phyloP scores from a whole-genome alignment of 805 yeast genomes.

The Saitoella complicata region DNA sequence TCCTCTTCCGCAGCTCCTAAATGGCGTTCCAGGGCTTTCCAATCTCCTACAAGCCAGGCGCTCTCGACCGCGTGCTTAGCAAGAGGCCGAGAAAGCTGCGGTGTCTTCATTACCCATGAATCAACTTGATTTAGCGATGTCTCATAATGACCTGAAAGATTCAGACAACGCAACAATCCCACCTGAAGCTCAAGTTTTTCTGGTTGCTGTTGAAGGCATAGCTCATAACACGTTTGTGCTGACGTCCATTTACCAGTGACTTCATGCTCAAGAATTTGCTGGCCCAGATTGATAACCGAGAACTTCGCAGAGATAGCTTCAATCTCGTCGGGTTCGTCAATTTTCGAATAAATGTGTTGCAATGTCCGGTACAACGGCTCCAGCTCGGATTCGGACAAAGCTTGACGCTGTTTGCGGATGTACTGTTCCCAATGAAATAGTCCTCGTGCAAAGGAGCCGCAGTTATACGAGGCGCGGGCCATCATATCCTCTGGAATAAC shows the following conservation, averaged over 20 bases:
- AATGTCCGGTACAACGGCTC: slow-evolving; percentile 21
- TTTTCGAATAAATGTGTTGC: slow-evolving; percentile 68
- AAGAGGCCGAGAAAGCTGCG: no score
- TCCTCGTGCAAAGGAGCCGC: slow-evolving; percentile 76
- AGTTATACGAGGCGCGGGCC: slow-evolving; percentile 66
- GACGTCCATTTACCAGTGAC: slow-evolving; percentile 75
- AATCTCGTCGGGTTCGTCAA: slow-evolving; percentile 79
- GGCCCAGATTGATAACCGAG: slow-evolving; percentile 43
- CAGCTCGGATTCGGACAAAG: slow-evolving; percentile 17
- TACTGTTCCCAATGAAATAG: slow-evolving; percentile 72
- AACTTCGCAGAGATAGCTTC: slow-evolving; percentile 75
- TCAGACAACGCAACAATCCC: slow-evolving; percentile 51
- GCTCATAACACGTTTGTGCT: slow-evolving; percentile 72
- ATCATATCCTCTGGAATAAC: slow-evolving; percentile 29
- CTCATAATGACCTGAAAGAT: slow-evolving; percentile 61
- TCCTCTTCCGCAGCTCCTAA: no score
- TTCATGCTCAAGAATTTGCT: slow-evolving; percentile 64
- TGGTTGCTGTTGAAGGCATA: slow-evolving; percentile 22
- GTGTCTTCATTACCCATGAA: no score
- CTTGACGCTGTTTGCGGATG: slow-evolving; percentile 27
- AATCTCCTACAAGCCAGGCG: no score
- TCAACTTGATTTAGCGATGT: slow-evolving; percentile 18
- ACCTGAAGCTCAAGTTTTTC: slow-evolving; percentile 25
- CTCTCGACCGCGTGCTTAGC: no score
- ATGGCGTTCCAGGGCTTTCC: no score